Evolutionary conservation across 805 yeast species (phyloP), one percentile per base, ranked within the genome.

Genomic region (Saccharomycopsis sp.): DNA sequence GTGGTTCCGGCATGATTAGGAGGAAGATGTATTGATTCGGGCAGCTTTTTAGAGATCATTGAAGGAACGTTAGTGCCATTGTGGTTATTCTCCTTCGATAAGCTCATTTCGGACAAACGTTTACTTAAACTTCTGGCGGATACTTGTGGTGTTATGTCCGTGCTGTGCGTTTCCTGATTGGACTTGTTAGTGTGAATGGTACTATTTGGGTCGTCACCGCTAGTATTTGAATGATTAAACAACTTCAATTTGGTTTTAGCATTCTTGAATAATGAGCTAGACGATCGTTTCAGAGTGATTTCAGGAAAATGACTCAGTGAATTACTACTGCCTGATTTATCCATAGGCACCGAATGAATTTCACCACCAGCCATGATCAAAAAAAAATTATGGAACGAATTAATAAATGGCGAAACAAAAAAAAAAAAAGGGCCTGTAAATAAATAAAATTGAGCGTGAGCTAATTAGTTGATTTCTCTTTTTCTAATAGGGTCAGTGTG

Each of bases 201-300:
- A 33, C 19, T 27, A 3, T 24, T 16, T 14, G 16, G 26, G 27
- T 32, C 24, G 17, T 39, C 28, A 8, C 34, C 34, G 11, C 33
- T 27, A 21, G 41, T 32, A 31, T 33, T 42, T 23, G 44, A 41
- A 11, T 47, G 48, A 23, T 38, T 47, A 36, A 47, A 43, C 22
- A 47, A 31, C 20, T 40, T 47, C 19, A 47, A 31, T 26, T 47
- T 47, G 32, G 29, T 28, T 24, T 47, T 47, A 34, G 49, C 49
- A 38, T 45, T 45, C 28, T 38, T 40, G 38, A 45, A 45, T 16
- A 45, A 35, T 11, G 45, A 41, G 24, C 28, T n/a, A 19, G 39
- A 35, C 7, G n/a, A 4, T 22, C 26, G 26, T 11, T 40, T 9
- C n/a, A n/a, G n/a, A n/a, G n/a, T n/a, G n/a, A n/a, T n/a, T n/a